A percentile compares a stretch with the other conserved stretches of the same genome.
Conservation (phyloP, 2,329 filamentous ascomycete genomes). For the Rutstroemia sp. region DNA sequence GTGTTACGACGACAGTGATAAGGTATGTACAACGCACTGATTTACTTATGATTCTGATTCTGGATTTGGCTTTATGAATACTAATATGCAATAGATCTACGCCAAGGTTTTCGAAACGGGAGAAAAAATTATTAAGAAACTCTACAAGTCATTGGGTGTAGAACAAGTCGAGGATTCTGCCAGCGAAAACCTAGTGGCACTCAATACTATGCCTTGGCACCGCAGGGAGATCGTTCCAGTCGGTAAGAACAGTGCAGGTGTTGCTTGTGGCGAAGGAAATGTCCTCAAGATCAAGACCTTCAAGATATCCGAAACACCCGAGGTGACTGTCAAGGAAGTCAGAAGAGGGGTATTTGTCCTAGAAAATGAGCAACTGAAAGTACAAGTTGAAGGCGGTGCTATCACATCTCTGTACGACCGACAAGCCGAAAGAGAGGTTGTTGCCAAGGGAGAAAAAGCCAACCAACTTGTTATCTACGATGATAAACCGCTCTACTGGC, state of each 20-base stretch:
- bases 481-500: slow-evolving; percentile 95
- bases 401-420: slow-evolving; percentile 83
- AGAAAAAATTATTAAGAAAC: slow-evolving; percentile 60
- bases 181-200: slow-evolving; percentile 47
- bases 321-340: slow-evolving; percentile 45
- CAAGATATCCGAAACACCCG: slow-evolving; percentile 38
- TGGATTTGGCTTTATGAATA: slow-evolving; percentile 3
- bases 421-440: slow-evolving; percentile 64
- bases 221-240: slow-evolving; percentile 64
- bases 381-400: slow-evolving; percentile 65
- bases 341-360: slow-evolving; percentile 64
- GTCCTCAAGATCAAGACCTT: slow-evolving; percentile 45
- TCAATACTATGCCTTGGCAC: slow-evolving; percentile 86
- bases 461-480: slow-evolving; percentile 94
- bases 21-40: slow-evolving; percentile 39
- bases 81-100: slow-evolving; percentile 55
- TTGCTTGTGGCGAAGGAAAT: slow-evolving; percentile 51
- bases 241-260: slow-evolving; percentile 46
- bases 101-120: slow-evolving; percentile 74
- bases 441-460: slow-evolving; percentile 66
- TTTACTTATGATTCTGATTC: no score
- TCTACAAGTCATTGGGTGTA: slow-evolving; percentile 61
- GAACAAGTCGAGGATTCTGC: slow-evolving; percentile 36
- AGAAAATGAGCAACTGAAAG: slow-evolving; percentile 66
- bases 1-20: slow-evolving; percentile 94